Evolutionary conservation across 192 early-diverging fungal species (phyloP), one percentile per base, ranked within the genome.

Genomic region (Jimgerdemannia flammicorona): DNA sequence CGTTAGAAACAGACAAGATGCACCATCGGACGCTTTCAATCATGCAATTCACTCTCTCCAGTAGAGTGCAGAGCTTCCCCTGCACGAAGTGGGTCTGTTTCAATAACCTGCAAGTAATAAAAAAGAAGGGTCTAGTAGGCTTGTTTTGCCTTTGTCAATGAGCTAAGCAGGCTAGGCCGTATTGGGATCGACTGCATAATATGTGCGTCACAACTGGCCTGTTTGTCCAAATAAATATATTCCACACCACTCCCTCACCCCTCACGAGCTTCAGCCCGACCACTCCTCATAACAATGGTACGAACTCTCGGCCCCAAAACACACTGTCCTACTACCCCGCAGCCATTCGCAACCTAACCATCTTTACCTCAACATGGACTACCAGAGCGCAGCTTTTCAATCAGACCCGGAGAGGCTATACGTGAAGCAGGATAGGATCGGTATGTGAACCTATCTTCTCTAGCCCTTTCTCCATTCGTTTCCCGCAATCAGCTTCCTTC

Each of bases 341-440:
- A 42, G 39, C 18, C 64, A 18, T 65, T 65, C 64, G 19, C 17
- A 18, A 65, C 19, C 18, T 18, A 65, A 18, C 19, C 17, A 65
- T 19, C 17, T 65, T 65, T 18, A 19, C 19, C 19, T 19, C 19
- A 19, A 19, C 64, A 19, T 19, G 64, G 17, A 18, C 29, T 29
- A 29, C 29, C 49, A 59, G 14, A 59, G 14, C 14, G 49, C 49
- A 59, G 8, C 0, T 59, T 14, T 10, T 59, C 49, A 59, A 59
- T 76, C 87, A 20, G 90, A 92, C 76, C 91, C 91, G 64, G 91
- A 92, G 73, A 80, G 85, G 29, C 86, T 83, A 63, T 92, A 92
- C 72, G 83, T 88, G 10, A 90, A 90, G 74, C 90, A 91, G 71
- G 90, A 92, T 70, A 79, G 86, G 39, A 91, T 92, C 74, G 91